phyloP scores from a whole-genome alignment of 1,139 yeast species.

The Hyphopichia buzzinii region DNA sequence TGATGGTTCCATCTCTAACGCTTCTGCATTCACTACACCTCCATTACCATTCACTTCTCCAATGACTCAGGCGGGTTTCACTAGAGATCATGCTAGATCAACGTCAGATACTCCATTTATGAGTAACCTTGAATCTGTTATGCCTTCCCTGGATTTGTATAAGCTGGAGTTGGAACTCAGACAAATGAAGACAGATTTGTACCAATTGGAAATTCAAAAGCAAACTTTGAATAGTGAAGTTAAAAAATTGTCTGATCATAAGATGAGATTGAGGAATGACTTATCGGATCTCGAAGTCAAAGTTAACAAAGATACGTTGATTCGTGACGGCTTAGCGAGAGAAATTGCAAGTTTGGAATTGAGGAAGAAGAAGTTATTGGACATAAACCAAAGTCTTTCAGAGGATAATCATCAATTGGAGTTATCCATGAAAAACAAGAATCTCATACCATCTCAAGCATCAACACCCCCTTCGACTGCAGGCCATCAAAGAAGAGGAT shows the following conservation, averaged over 20 bases:
- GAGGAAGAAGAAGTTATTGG: constrained; percentile 23
- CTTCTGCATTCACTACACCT: constrained; percentile 43
- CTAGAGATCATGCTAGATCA: constrained; percentile 34
- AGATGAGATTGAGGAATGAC: constrained; percentile 24
- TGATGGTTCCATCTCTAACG: constrained; percentile 36
- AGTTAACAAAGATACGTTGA: constrained; percentile 21
- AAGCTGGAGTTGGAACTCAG: constrained; percentile 33
- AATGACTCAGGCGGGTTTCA: constrained; percentile 9
- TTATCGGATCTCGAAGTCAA: constrained; percentile 23
- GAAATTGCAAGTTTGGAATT: constrained; percentile 30
- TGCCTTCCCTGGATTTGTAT: constrained; percentile 6
- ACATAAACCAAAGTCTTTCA: constrained; percentile 22
- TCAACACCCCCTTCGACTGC: background rate
- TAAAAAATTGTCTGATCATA: constrained; percentile 28
- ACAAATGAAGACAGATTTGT: constrained; percentile 40
- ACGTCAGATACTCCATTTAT: constrained; percentile 36
- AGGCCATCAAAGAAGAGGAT: background rate
- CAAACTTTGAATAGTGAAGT: constrained; percentile 28
- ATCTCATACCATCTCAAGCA: background rate
- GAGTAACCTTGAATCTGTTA: constrained; percentile 11
- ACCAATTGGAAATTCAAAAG: constrained; percentile 33
- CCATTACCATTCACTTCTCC: constrained; percentile 36
- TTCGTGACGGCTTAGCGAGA: constrained; percentile 24
- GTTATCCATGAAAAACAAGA: constrained; percentile 4
- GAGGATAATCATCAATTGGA: constrained; percentile 25